Base-by-base conservation (phyloP, 306 rosid species). In the Malus sylvestris region DNA sequence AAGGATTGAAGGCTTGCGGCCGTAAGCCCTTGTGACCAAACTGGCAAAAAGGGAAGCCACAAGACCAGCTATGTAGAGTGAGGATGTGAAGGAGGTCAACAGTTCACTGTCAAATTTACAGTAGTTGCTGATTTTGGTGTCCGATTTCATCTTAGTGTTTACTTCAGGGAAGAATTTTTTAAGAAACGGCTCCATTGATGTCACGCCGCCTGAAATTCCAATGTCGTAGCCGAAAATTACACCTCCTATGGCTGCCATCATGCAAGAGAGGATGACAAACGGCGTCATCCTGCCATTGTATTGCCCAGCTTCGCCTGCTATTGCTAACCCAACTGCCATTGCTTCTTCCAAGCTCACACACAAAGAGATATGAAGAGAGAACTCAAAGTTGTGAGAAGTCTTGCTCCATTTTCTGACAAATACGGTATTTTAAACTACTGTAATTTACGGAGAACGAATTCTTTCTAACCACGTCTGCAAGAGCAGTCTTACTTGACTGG, bases 191-290 rank as follows among this genome's bases (percentile, higher is more conserved):
- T 85, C 97, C 97, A 91, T 91, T 51, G 97, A 89, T 4, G 92
- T 89, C 75, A 91, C 92, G 22, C 94, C 91, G 76, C 89, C 94
- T 81, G 94, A 84, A 76, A 87, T 87, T 77, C 94, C 94, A 58
- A 84, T 84, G 16, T 86, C 91, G 42, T 89, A 89, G 70, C 91
- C 89, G 8, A 86, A 90, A 76, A 90, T 87, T n/a, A 87, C 77
- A 19, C 95, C 95, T 61, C 95, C 92, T 42, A 66, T 86, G 71
- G 90, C 92, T 45, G 92, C 92, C 67, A 86, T 63, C 83, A 84
- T 81, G 10, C 86, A 90, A 68, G 95, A 87, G 11, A 87, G 46
- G 55, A 81, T 65, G 35, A 86, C 85, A 35, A 85, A 68, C 20
- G 49, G 61, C 65, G 93, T 91, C 32, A 91, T 71, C 79, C 65